Evolutionary conservation across 75 land plant species (phyloP).

Genomic region (Cunninghamia lanceolata): DNA sequence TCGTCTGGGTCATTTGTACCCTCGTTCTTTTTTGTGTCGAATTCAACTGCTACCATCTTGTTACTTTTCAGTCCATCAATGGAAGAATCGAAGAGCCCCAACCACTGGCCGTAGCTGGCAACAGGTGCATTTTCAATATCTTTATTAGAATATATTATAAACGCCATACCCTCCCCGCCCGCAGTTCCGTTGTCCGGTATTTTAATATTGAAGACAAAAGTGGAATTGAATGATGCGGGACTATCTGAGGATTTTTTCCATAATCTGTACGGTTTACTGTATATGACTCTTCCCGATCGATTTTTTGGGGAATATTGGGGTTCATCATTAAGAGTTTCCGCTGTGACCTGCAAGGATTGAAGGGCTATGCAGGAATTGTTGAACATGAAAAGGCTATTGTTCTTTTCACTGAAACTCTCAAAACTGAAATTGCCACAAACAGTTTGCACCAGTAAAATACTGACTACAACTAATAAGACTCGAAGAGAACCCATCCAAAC

Average conservation of each 20-base stretch:
- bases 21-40: background rate
- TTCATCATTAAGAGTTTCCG: too few relatives aligned
- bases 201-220: conserved; percentile 28
- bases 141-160: conserved; percentile 25
- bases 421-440: too few relatives aligned
- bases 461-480: too few relatives aligned
- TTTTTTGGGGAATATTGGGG: background rate
- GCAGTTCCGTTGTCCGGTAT: background rate
- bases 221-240: conserved; percentile 37
- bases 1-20: conserved; percentile 29
- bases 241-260: background rate
- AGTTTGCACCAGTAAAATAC: too few relatives aligned
- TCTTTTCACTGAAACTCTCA: too few relatives aligned
- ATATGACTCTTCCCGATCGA: background rate
- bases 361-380: too few relatives aligned
- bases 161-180: conserved; percentile 53
- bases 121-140: conserved; percentile 8
- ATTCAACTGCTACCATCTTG: conserved; percentile 29
- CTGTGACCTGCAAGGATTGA: too few relatives aligned
- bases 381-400: too few relatives aligned
- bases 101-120: conserved; percentile 39
- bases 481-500: too few relatives aligned
- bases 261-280: background rate
- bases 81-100: conserved; percentile 60
- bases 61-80: conserved; percentile 31